Evolutionary conservation across 306 rosid genomes (phyloP).

Genomic region (Cucurbita moschata): DNA sequence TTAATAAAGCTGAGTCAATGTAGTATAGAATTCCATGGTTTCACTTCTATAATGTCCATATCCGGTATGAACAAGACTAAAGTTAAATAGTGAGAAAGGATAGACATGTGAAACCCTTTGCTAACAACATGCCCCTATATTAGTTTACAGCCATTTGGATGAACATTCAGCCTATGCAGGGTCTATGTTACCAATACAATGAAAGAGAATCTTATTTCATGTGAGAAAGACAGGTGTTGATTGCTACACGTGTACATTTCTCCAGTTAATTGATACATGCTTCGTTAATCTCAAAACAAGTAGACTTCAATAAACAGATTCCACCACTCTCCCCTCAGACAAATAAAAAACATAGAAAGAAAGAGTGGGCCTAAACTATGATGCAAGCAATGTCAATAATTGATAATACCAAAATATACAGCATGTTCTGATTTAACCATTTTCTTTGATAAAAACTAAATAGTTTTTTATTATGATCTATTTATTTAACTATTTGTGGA

Average conservation of each 20-base stretch:
- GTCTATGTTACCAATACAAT: not conserved
- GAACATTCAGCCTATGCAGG: not conserved
- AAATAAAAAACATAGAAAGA: not conserved
- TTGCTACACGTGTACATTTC: not conserved
- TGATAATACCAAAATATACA: not conserved
- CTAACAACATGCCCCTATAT: not conserved
- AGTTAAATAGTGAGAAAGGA: not conserved
- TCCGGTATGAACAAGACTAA: not conserved
- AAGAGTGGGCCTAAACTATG: not conserved
- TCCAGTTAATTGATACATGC: not conserved
- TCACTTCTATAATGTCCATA: not conserved
- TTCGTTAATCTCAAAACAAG: not conserved
- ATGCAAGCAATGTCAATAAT: not conserved
- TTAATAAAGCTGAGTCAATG: not conserved
- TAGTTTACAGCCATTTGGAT: not conserved
- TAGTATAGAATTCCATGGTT: not conserved
- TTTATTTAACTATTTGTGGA: not conserved
- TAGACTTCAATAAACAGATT: not conserved
- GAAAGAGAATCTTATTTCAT: not conserved
- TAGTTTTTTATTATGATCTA: not conserved
- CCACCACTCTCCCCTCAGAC: not conserved
- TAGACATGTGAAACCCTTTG: not conserved
- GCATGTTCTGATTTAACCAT: not conserved
- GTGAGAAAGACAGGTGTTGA: not conserved
- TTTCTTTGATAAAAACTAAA: not conserved